Percentiles rank a stretch among this genome's conserved stretches.
phyloP scores from a whole-genome alignment of 2,329 filamentous ascomycete species.

The Aspergillus nomiae region DNA sequence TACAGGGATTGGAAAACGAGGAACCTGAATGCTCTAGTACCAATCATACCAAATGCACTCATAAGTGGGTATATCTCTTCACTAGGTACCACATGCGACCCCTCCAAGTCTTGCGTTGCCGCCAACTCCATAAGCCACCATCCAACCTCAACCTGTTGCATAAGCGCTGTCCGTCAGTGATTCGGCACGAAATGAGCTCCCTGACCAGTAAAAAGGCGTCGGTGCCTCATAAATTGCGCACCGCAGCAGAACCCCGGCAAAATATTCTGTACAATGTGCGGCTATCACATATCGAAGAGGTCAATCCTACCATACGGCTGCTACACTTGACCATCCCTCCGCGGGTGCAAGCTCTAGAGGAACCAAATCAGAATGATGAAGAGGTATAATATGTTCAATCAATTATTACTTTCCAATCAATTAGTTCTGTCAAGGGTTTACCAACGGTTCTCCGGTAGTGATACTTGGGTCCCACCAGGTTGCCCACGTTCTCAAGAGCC shows the following conservation, averaged over 20 bases:
- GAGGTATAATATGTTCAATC: constrained; percentile 47
- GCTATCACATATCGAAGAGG: constrained; percentile 61
- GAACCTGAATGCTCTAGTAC: not conserved
- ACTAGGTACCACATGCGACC: constrained; percentile 13
- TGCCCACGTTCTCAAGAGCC: not conserved
- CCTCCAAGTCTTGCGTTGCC: constrained; percentile 10
- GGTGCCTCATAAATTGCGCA: constrained; percentile 68
- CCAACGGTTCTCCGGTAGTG: not conserved
- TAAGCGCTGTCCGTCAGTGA: constrained; percentile 8
- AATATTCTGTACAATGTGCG: constrained; percentile 64
- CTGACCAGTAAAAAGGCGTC: constrained; percentile 34
- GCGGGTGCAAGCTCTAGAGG: constrained; percentile 34
- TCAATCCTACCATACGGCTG: constrained; percentile 70
- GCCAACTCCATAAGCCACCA: constrained; percentile 4
- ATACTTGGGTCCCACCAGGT: not conserved
- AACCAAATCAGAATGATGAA: constrained; percentile 33
- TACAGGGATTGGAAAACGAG: not conserved
- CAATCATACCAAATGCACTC: not conserved
- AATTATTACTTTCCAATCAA: not conserved
- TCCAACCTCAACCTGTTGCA: not conserved
- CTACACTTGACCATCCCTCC: constrained; percentile 64
- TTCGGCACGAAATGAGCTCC: constrained; percentile 29
- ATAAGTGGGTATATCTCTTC: not conserved
- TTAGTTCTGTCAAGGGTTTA: too few species aligned
- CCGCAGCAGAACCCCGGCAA: constrained; percentile 71